A percentile compares a stretch with the other conserved stretches of the same genome.
Evolutionary conservation across 306 rosid genomes (phyloP).

Genomic region (Pterocarpus santalinus): DNA sequence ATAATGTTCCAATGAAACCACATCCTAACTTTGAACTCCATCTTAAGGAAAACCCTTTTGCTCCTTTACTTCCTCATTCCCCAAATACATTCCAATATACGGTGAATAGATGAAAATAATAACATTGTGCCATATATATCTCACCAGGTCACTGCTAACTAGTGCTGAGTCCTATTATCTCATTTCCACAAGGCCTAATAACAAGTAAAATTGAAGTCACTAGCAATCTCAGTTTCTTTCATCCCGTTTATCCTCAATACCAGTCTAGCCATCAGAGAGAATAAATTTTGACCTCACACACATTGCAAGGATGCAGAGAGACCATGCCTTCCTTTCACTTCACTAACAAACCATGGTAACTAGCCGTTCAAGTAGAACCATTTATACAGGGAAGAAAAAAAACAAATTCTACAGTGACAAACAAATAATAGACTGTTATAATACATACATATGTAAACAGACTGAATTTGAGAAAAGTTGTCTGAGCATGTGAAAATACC

Average conservation of each 20-base stretch:
- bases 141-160: no score
- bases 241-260: background rate
- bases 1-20: no score
- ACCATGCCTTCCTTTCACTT: background rate
- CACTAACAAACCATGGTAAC: background rate
- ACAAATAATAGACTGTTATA: constrained; percentile 32
- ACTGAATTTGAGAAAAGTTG: constrained; percentile 33
- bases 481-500: constrained; percentile 44
- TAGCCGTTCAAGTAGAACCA: constrained; percentile 9
- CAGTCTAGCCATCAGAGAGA: background rate
- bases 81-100: no score
- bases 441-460: constrained; percentile 47
- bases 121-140: no score
- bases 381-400: constrained; percentile 10
- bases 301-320: background rate
- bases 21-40: no score
- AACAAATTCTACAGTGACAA: constrained; percentile 41
- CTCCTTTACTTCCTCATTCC: no score
- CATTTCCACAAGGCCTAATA: background rate
- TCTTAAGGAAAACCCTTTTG: no score
- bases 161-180: no score
- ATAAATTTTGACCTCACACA: background rate
- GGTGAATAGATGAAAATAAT: no score
- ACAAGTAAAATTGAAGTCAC: background rate
- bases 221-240: background rate